Base-by-base conservation (phyloP, 768 basidiomycete genomes). In the Nidularia sp. region DNA sequence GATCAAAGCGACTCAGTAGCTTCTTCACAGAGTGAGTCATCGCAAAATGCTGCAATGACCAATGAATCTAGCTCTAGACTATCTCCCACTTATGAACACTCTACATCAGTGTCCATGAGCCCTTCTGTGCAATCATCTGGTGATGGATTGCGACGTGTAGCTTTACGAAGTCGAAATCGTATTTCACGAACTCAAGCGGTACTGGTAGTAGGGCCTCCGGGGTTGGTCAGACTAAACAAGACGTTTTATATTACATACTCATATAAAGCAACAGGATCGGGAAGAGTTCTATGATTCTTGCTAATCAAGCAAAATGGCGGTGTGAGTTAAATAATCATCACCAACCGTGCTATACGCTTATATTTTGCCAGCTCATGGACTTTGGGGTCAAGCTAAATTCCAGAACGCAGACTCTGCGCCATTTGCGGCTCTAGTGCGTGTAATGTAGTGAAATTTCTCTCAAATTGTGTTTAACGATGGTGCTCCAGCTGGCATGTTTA, bases 341-440 rank as follows among this genome's bases (percentile, higher is more conserved):
- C 45, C 7, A 46, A 2, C 31, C 10, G 49, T 45, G 8, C 12
- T 7, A 32, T 22, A 35, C 39, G 45, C 15, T 56, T 47, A 34
- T 54, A 9, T 5, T 29, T 54, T 33, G 3, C 4, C 47, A 83
- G 80, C 78, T 18, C 85, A 86, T 56, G 86, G 86, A 3, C 73
- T 88, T 4, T 89, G 86, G 86, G 86, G 86, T 10, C 85, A 88
- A 55, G 85, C 86, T 5, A 88, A 87, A 66, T 88, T 88, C 55
- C 81, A 85, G 57, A 78, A 71, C 47, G 72, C 75, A 5, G 81
- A 85, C 50, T 79, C 84, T 2, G 83, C 85, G 3, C 88, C 88
- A 12, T 90, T 88, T 61, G 75, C 83, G 10, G 82, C 85, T 0
- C 62, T 90, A 58, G 82, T 84, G 58, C 54, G 75, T 61, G 2